Base-by-base conservation (phyloP, 192 early-diverging fungal genomes). In the Backusella mclennaniae region DNA sequence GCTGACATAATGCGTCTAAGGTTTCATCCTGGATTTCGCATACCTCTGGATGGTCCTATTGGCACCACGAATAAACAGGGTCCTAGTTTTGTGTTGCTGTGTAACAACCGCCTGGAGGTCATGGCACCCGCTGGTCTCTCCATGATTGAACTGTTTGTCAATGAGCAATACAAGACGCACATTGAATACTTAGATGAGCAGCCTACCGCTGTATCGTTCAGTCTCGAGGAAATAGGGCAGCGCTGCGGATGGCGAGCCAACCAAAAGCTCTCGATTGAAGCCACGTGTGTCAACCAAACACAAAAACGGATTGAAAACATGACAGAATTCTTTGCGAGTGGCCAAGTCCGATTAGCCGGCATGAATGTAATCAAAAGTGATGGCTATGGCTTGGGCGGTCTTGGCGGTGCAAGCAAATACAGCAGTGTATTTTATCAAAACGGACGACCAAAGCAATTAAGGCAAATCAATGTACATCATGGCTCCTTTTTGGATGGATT, bases 1-100 rank as follows among this genome's bases (percentile, higher is more conserved):
- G 79, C 85, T n/a, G 91, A 92, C 67, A 78, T 87, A 14, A 63
- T 92, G 8, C 85, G 91, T 1, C 73, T 92, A 21, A 83, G 89
- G 46, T 88, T 83, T 74, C 90, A 90, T 71, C 83, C 87, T 5
- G 85, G 84, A 63, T 82, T 92, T 23, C 84, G 88, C 42, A 56
- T 91, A 73, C 89, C 91, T 29, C 73, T 35, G 41, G 87, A 88
- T 63, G 52, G 33, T 6, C 59, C 44, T 31, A 14, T 29, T 63
- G 53, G 75, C 7, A 21, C 29, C 14, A 71, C 23, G 14, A 41
- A 68, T 38, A 42, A 39, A 26, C 36, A 33, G 33, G 67, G 36
- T 1, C 74, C 82, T 52, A 56, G 66, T 11, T 76, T 84, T 33
- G 71, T 72, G 9, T 68, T 72, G 14, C 35, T 84, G 26, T 84